Percentiles rank a stretch among this genome's conserved stretches.
phyloP scores from a whole-genome alignment of 352 stramenopile species.

The Globisporangium takayamanum region DNA sequence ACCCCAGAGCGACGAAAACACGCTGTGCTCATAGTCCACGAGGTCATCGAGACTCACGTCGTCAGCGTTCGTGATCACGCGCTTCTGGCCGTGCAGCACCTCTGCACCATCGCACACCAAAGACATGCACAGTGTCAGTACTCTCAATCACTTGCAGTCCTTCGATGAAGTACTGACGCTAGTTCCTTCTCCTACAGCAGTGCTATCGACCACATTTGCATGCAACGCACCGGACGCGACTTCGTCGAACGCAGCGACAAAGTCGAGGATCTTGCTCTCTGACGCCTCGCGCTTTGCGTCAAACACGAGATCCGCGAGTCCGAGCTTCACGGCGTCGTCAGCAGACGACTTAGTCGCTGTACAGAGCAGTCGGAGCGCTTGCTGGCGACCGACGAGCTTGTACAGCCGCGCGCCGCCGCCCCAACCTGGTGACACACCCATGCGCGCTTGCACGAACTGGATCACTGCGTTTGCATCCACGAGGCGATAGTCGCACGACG shows the following conservation, averaged over 20 bases:
- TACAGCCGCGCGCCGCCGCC: conserved; percentile 69
- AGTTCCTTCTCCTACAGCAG: too few species aligned
- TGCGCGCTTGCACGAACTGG: conserved; percentile 79
- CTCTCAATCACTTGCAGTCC: too few species aligned
- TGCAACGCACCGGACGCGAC: conserved; percentile 38
- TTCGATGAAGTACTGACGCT: too few species aligned
- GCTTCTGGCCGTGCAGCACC: conserved; percentile 64
- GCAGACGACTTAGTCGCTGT: conserved; percentile 53
- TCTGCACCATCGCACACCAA: conserved; percentile 22
- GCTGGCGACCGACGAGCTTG: conserved; percentile 69
- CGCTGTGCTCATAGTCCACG: conserved; percentile 49
- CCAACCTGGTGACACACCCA: conserved; percentile 84
- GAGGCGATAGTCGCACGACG: conserved; percentile 79
- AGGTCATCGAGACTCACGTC: conserved; percentile 59
- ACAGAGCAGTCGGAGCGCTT: conserved; percentile 66
- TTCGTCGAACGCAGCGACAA: conserved; percentile 44
- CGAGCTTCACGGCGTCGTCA: conserved; percentile 39
- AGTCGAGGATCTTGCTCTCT: conserved; percentile 30
- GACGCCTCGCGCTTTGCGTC: conserved; percentile 22
- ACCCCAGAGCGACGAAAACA: conserved; percentile 70
- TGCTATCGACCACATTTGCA: too few species aligned
- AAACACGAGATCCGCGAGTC: conserved; percentile 65
- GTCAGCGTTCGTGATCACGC: conserved; percentile 62
- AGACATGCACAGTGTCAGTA: not conserved
- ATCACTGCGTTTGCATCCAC: conserved; percentile 56